phyloP scores from a whole-genome alignment of 768 basidiomycete genomes.

The Psilocybe subaeruginosa region DNA sequence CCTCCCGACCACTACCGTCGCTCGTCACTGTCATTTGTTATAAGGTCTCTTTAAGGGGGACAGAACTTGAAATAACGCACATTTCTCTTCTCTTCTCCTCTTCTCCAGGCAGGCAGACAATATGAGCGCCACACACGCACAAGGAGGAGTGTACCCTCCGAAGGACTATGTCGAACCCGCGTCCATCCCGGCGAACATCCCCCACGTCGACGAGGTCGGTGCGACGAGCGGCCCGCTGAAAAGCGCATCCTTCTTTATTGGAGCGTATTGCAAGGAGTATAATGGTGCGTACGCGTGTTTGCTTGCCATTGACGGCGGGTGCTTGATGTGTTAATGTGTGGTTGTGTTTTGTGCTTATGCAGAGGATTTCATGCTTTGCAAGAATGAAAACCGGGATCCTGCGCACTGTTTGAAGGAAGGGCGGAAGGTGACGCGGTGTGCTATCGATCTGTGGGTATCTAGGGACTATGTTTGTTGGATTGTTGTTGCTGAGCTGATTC shows the following conservation, averaged over 20 bases:
- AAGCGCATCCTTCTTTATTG: slow-evolving; percentile 96
- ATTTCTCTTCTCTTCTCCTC: neutral
- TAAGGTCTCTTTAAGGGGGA: slow-evolving; percentile 4
- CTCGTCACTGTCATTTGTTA: slow-evolving; percentile 3
- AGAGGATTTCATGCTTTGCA: slow-evolving; percentile 86
- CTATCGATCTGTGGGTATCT: slow-evolving; percentile 82
- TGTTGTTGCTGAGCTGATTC: neutral
- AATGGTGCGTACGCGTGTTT: slow-evolving; percentile 63
- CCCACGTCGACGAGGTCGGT: slow-evolving; percentile 88
- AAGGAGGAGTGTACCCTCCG: slow-evolving; percentile 42
- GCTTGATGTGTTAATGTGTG: slow-evolving; percentile 1
- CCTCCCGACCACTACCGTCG: slow-evolving; percentile 16
- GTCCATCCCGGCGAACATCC: slow-evolving; percentile 63
- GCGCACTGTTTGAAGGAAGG: slow-evolving; percentile 96
- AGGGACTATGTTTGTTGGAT: neutral
- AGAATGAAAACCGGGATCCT: slow-evolving; percentile 87
- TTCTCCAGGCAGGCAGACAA: neutral
- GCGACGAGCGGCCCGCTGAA: slow-evolving; percentile 92
- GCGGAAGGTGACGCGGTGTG: slow-evolving; percentile 92
- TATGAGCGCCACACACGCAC: slow-evolving; percentile 55
- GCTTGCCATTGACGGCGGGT: neutral
- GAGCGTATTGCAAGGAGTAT: slow-evolving; percentile 92
- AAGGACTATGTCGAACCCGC: slow-evolving; percentile 65
- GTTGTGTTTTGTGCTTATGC: neutral
- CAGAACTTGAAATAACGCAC: neutral